Percentiles rank a stretch among this genome's conserved stretches.
Conservation (phyloP, 768 basidiomycete species). For the Lyophyllum semitale region DNA sequence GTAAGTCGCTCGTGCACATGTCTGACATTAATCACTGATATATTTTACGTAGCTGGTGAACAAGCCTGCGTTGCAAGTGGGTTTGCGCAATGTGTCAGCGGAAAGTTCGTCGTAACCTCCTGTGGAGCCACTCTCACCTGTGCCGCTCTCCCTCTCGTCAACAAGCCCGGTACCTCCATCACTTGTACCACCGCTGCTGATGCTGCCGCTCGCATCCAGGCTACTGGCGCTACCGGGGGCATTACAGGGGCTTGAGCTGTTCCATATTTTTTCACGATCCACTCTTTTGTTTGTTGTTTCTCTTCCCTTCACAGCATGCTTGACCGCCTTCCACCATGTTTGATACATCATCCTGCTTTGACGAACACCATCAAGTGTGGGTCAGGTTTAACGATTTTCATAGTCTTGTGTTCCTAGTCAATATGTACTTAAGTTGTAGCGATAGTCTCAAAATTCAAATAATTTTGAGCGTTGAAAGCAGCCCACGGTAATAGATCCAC, state of each 20-base stretch:
- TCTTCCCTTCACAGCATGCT: background rate
- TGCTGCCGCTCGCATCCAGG: conserved; percentile 42
- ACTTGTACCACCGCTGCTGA: conserved; percentile 52
- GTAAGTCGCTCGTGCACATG: conserved; percentile 14
- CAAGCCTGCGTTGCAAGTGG: conserved; percentile 44
- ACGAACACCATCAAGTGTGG: conserved; percentile 18
- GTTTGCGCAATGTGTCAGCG: conserved; percentile 56
- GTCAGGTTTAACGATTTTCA: background rate
- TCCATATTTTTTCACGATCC: conserved; percentile 12
- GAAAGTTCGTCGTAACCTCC: conserved; percentile 40
- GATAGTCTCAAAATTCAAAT: no score
- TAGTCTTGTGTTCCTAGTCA: background rate
- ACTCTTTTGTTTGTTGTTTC: background rate
- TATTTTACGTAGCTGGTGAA: conserved; percentile 37
- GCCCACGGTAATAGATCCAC: no score
- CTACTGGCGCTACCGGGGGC: conserved; percentile 44
- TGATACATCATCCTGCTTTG: background rate
- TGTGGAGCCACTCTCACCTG: conserved; percentile 43
- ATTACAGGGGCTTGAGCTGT: conserved; percentile 32
- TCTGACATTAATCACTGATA: conserved; percentile 3
- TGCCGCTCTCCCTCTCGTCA: conserved; percentile 56
- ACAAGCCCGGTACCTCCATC: conserved; percentile 51
- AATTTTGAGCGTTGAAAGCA: no score
- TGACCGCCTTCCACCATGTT: background rate
- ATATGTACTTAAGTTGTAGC: background rate